Evolutionary conservation across 73 alveolate species (phyloP).

Genomic region (Urostyla sp.): DNA sequence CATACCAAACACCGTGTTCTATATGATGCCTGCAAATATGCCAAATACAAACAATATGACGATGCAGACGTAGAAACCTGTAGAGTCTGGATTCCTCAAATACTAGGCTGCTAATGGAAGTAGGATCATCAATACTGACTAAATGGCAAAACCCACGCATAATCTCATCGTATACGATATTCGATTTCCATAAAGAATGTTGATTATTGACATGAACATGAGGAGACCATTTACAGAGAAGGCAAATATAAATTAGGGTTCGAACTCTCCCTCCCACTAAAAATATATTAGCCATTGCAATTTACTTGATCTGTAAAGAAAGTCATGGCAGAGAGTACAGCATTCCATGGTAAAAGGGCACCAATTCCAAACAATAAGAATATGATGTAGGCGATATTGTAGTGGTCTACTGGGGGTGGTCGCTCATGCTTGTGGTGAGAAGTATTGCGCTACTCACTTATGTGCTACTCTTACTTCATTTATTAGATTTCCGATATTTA

Average conservation of each 20-base stretch:
- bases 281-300: background rate
- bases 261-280: constrained; percentile 1
- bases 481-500: too few relatives aligned
- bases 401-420: constrained; percentile 58
- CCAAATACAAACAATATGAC: constrained; percentile 57
- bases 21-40: constrained; percentile 50
- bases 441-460: background rate
- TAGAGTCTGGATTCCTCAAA: background rate
- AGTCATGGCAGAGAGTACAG: constrained; percentile 70
- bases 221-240: constrained; percentile 40
- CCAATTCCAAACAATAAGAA: constrained; percentile 67
- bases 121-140: constrained; percentile 26
- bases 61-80: constrained; percentile 17
- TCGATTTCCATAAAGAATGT: constrained; percentile 42
- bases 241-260: constrained; percentile 40
- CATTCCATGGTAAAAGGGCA: constrained; percentile 70
- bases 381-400: constrained; percentile 31
- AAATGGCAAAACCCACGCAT: constrained; percentile 16
- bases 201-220: background rate
- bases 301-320: constrained; percentile 49
- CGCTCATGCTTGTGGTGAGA: background rate
- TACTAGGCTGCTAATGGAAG: constrained; percentile 31
- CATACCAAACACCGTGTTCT: constrained; percentile 67
- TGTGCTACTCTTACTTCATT: background rate
- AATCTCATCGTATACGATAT: constrained; percentile 35